These are phyloP conservation scores for Laguncularia racemosa DNA, from an alignment of 345 rosid species.

Conservation along the genomic window DNA sequence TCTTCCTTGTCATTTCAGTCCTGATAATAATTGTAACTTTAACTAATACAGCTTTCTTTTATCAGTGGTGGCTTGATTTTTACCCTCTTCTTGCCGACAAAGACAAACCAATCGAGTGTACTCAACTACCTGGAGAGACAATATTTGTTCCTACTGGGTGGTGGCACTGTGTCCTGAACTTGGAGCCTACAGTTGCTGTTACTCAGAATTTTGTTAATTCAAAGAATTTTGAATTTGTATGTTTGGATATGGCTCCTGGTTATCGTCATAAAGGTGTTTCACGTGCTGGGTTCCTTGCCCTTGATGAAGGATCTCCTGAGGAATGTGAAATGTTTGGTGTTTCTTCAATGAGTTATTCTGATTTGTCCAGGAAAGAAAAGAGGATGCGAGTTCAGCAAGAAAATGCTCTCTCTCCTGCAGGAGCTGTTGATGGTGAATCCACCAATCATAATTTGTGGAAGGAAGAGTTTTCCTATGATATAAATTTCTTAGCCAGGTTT, in stretches of 20 bases:
- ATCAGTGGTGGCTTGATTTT: slow-evolving; percentile 95
- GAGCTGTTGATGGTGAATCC: slow-evolving; percentile 23
- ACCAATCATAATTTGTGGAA: slow-evolving; percentile 44
- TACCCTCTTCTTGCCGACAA: slow-evolving; percentile 88
- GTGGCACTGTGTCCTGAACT: slow-evolving; percentile 96
- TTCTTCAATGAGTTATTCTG: slow-evolving; percentile 39
- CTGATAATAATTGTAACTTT: slow-evolving; percentile 4
- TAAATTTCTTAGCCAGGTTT: slow-evolving; percentile 51
- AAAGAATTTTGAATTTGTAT: slow-evolving; percentile 77
- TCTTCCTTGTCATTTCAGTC: slow-evolving; percentile 7
- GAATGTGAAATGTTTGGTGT: slow-evolving; percentile 23
- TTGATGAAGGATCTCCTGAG: slow-evolving; percentile 43
- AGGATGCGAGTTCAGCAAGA: slow-evolving; percentile 35
- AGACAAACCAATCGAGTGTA: slow-evolving; percentile 92
- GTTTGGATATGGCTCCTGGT: slow-evolving; percentile 97
- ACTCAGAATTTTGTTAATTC: slow-evolving; percentile 89
- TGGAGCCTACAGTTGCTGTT: slow-evolving; percentile 86
- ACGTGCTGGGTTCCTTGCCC: slow-evolving; percentile 87
- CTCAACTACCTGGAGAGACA: slow-evolving; percentile 88
- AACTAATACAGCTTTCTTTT: slow-evolving; percentile 5
- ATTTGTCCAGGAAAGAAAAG: slow-evolving; percentile 78
- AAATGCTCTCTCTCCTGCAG: slow-evolving; percentile 25
- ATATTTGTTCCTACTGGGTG: slow-evolving; percentile 96
- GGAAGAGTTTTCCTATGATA: slow-evolving; percentile 59
- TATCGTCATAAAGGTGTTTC: slow-evolving; percentile 89